phyloP scores from a whole-genome alignment of 192 early-diverging fungal species.

The Dimargaris cristalligena region DNA sequence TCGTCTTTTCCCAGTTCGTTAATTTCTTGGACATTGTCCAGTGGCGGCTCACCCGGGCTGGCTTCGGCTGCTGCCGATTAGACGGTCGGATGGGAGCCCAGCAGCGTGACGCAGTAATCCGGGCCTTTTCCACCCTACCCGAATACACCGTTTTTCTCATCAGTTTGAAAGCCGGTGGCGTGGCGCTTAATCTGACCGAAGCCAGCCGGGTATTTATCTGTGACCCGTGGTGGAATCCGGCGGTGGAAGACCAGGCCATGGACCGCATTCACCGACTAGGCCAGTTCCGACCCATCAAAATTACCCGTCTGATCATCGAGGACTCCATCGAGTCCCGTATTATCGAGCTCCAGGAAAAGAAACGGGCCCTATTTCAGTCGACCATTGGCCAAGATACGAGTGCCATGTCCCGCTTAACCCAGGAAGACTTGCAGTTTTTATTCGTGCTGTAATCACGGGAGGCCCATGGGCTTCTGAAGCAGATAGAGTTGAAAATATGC shows the following conservation, averaged over 20 bases:
- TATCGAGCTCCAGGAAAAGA: constrained; percentile 84
- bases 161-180: constrained; percentile 80
- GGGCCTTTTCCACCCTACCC: constrained; percentile 58
- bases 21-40: constrained; percentile 79
- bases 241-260: constrained; percentile 63
- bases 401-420: constrained; percentile 49
- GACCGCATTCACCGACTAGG: constrained; percentile 90
- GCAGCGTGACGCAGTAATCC: constrained; percentile 53
- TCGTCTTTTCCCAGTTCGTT: constrained; percentile 75
- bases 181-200: constrained; percentile 84
- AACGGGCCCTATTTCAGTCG: constrained; percentile 69
- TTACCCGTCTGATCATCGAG: constrained; percentile 77
- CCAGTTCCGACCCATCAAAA: constrained; percentile 76
- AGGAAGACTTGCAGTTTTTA: constrained; percentile 70
- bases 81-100: constrained; percentile 78
- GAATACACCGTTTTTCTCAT: constrained; percentile 78
- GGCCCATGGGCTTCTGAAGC: too few relatives aligned
- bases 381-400: constrained; percentile 73
- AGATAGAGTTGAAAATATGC: too few relatives aligned
- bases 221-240: constrained; percentile 51
- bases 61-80: constrained; percentile 51
- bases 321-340: constrained; percentile 87
- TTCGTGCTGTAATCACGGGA: constrained; percentile 46
- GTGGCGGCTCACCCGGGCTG: constrained; percentile 75
- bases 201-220: constrained; percentile 67